Percentiles rank a stretch among this genome's conserved stretches.
Conservation (phyloP, 2,329 filamentous ascomycete species). For the Ophiostoma sp. region DNA sequence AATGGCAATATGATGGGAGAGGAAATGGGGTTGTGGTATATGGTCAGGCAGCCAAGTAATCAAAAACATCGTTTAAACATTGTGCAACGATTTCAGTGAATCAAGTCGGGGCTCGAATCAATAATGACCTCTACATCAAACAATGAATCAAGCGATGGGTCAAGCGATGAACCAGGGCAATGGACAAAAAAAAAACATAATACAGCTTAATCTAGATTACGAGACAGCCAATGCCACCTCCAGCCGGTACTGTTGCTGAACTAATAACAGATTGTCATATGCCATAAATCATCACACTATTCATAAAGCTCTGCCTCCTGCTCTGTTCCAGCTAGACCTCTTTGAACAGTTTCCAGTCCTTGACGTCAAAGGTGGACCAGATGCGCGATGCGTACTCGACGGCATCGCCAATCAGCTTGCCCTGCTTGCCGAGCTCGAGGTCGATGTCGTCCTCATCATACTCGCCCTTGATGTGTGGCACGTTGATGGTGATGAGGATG, state of each 20-base stretch:
- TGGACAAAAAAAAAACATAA: neutral
- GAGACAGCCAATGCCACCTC: neutral
- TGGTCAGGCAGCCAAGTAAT: neutral
- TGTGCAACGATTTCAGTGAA: neutral
- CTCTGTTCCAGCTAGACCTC: slow-evolving; percentile 30
- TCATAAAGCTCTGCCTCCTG: neutral
- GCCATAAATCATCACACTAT: neutral
- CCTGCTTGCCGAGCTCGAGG: slow-evolving; percentile 58
- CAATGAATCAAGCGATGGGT: neutral
- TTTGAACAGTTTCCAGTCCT: slow-evolving; percentile 72
- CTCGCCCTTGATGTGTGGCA: slow-evolving; percentile 72
- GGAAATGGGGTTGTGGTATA: neutral
- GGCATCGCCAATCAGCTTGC: slow-evolving; percentile 61
- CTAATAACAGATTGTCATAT: neutral
- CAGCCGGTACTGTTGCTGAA: neutral
- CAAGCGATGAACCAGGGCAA: too few relatives aligned
- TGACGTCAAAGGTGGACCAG: slow-evolving; percentile 68
- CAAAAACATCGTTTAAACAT: neutral
- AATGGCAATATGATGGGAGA: too few relatives aligned
- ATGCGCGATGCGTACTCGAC: slow-evolving; percentile 64
- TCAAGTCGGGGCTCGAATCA: neutral
- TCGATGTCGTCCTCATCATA: slow-evolving; percentile 70
- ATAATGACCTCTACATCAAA: neutral
- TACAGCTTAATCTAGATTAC: neutral
- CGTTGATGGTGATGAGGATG: slow-evolving; percentile 79